phyloP scores from a whole-genome alignment of 352 stramenopile species.

The Globisporangium alternatum region DNA sequence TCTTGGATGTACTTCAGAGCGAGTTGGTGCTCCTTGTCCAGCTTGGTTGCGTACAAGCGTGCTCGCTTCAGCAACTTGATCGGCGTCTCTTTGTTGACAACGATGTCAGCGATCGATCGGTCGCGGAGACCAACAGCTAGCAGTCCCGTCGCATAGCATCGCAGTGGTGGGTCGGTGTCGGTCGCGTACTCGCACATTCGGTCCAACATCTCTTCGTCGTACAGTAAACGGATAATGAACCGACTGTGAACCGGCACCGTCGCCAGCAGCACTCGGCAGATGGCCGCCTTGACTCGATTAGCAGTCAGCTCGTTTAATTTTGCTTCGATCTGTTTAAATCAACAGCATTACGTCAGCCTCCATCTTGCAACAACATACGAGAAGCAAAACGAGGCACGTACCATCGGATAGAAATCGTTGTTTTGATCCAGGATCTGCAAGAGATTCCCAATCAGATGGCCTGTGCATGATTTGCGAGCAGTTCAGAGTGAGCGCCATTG shows the following conservation, averaged over 20 bases:
- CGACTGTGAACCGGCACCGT: slow-evolving; percentile 71
- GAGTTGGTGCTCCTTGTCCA: slow-evolving; percentile 63
- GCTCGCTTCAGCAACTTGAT: slow-evolving; percentile 72
- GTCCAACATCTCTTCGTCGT: slow-evolving; percentile 79
- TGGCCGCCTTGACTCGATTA: slow-evolving; percentile 61
- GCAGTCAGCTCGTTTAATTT: slow-evolving; percentile 62
- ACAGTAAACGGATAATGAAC: slow-evolving; percentile 69
- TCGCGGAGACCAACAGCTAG: slow-evolving; percentile 76
- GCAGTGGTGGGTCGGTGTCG: slow-evolving; percentile 48
- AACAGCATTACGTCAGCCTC: not conserved
- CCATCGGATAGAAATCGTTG: slow-evolving; percentile 81
- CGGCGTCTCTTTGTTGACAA: slow-evolving; percentile 79
- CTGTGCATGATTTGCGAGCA: slow-evolving; percentile 19
- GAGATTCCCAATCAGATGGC: slow-evolving; percentile 75
- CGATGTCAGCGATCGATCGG: slow-evolving; percentile 71
- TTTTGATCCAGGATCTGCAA: slow-evolving; percentile 78
- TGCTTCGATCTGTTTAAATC: slow-evolving; percentile 43
- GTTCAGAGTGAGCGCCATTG: not conserved
- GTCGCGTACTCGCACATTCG: slow-evolving; percentile 66
- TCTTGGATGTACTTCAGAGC: slow-evolving; percentile 82
- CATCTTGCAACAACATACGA: not conserved
- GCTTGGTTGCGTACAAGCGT: slow-evolving; percentile 71
- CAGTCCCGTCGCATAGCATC: slow-evolving; percentile 75
- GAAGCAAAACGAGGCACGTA: slow-evolving; percentile 17
- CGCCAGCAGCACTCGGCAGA: slow-evolving; percentile 69